Evolutionary conservation across 2,329 filamentous ascomycete genomes (phyloP), one percentile per base, ranked within the genome.

Genomic region (Aspergillus pseudonomiae): DNA sequence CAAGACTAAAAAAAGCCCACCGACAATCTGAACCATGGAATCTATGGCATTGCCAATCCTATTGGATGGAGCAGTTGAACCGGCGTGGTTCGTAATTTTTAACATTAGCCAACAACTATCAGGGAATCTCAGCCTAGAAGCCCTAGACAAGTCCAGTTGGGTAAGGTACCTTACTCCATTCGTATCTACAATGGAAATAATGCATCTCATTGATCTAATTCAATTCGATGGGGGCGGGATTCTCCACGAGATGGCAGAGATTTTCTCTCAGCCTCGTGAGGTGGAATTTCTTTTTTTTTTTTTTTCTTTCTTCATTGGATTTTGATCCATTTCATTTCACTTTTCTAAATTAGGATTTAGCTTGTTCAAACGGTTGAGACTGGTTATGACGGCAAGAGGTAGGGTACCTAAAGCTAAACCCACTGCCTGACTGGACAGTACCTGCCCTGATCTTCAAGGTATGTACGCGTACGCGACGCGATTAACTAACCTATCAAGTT

Each of bases 391-490:
- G 12, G 46, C 39, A 45, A 41, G 16, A 41, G 39, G 39, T 41
- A 41, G 39, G 39, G 39, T n/a, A 50, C 32, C 57, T 50, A 59
- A 59, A n/a, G 39, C 39, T 26, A 57, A 43, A 57, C n/a, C 41
- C 12, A 48, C 16, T 50, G 6, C 57, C 57, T 58, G 28, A 58
- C 14, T 41, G 34, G 53, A 41, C 21, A 26, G 21, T 56, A 24
- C 30, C n/a, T 53, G 26, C n/a, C 32, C 19, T 55, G 32, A 57
- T 46, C 55, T 46, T 26, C 36, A 45, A 57, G 45, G 34, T 16
- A 60, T 39, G 41, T 30, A 63, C 67, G 62, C 65, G 65, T 63
- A 66, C 67, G 64, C 64, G 69, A 61, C 57, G 52, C 57, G 57
- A 67, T 65, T 57, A 71, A 67, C 52, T 43, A n/a, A 9, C 28